Percentiles rank a stretch among this genome's conserved stretches.
Evolutionary conservation across 1,284 basidiomycete genomes (phyloP).

Genomic region (Mycosarcoma maydis): DNA sequence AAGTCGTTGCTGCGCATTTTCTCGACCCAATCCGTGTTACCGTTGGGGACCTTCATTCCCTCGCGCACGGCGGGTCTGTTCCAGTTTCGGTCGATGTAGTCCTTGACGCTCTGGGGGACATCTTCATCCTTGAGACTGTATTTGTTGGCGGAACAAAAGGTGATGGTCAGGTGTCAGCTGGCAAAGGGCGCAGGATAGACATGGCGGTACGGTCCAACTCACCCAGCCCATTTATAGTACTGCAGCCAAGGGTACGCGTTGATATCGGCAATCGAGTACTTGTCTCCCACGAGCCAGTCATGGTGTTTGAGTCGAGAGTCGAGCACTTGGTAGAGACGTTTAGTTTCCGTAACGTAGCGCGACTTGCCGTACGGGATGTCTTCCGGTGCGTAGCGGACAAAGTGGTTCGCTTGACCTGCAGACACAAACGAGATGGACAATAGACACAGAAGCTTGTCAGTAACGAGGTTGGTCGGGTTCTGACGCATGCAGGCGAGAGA

Average conservation of each 20-base stretch:
- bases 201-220: too few species aligned
- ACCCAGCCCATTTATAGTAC: conserved; percentile 36
- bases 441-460: too few species aligned
- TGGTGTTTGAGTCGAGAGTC: conserved; percentile 44
- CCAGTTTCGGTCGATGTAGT: conserved; percentile 43
- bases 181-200: too few species aligned
- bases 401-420: conserved; percentile 55
- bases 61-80: conserved; percentile 16
- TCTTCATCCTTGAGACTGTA: conserved; percentile 27
- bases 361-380: conserved; percentile 52
- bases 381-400: conserved; percentile 45
- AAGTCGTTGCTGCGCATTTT: conserved; percentile 37
- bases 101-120: conserved; percentile 21
- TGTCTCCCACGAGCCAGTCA: conserved; percentile 56
- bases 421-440: too few species aligned
- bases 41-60: conserved; percentile 37
- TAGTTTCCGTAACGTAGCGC: conserved; percentile 48
- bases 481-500: too few species aligned
- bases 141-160: too few species aligned
- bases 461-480: too few species aligned
- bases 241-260: conserved; percentile 56
- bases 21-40: conserved; percentile 32
- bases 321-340: conserved; percentile 48
- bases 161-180: too few species aligned
- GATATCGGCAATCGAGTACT: conserved; percentile 55